Percentiles rank a stretch among this genome's conserved stretches.
These are phyloP conservation scores for Dactylella cylindrospora DNA, from an alignment of 2,329 filamentous ascomycete species.

Conservation along the genomic window DNA sequence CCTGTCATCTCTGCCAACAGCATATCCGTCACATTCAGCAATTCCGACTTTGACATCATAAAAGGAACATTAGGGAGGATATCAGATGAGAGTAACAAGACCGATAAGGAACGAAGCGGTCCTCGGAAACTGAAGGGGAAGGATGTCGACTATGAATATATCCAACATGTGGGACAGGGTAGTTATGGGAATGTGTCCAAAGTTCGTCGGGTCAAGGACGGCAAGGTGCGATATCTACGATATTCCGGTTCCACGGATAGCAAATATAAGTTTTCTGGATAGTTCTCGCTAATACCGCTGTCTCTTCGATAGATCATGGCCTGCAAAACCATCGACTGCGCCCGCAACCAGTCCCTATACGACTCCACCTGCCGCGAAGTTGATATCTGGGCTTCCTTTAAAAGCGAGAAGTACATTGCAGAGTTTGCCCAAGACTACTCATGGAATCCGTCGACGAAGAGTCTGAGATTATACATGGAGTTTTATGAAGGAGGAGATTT, in stretches of 20 bases:
- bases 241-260: no score
- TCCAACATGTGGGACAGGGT: conserved; percentile 41
- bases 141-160: conserved; percentile 40
- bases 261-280: not conserved
- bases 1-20: conserved; percentile 40
- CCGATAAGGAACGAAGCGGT: conserved; percentile 18
- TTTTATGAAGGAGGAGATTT: conserved; percentile 39
- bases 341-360: conserved; percentile 36
- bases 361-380: conserved; percentile 41
- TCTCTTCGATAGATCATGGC: conserved; percentile 29
- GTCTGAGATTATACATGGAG: conserved; percentile 41
- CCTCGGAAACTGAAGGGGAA: conserved; percentile 38
- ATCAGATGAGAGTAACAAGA: conserved; percentile 19
- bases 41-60: conserved; percentile 36
- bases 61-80: conserved; percentile 43
- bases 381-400: conserved; percentile 41
- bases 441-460: conserved; percentile 42
- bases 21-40: conserved; percentile 39
- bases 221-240: conserved; percentile 36
- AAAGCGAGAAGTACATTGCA: conserved; percentile 42
- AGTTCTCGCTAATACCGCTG: conserved; percentile 12
- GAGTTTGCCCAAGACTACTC: conserved; percentile 40
- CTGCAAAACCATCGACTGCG: conserved; percentile 43
- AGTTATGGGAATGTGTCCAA: conserved; percentile 43
- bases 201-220: conserved; percentile 31